These are phyloP conservation scores for Aristolochia contorta DNA, from an alignment of 164 flowering plant genomes.

Conservation along the genomic window DNA sequence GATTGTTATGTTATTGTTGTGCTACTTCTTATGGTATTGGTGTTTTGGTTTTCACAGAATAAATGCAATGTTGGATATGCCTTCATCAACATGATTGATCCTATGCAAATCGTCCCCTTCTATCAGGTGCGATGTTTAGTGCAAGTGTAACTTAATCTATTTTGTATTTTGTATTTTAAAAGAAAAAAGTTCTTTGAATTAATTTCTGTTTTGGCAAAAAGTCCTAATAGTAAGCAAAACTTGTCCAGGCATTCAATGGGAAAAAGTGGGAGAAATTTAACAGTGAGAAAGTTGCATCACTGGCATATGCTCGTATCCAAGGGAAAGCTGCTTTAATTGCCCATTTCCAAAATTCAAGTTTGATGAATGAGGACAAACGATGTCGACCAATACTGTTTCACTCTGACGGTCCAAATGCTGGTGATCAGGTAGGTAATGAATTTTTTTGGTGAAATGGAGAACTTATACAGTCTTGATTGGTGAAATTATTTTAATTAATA, in stretches of 20 bases:
- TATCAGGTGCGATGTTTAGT: slow-evolving; percentile 38
- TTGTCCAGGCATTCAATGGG: slow-evolving; percentile 65
- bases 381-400: slow-evolving; percentile 87
- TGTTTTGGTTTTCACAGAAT: slow-evolving; percentile 33
- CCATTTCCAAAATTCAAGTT: slow-evolving; percentile 88
- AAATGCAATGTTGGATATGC: slow-evolving; percentile 95
- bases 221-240: neutral
- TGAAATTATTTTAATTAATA: neutral
- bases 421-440: slow-evolving; percentile 49
- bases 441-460: no score
- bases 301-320: slow-evolving; percentile 86
- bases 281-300: slow-evolving; percentile 84
- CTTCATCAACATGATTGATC: slow-evolving; percentile 74
- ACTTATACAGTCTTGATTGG: neutral
- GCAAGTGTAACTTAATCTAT: neutral
- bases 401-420: slow-evolving; percentile 88
- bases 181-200: no score
- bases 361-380: slow-evolving; percentile 93
- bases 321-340: slow-evolving; percentile 80
- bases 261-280: slow-evolving; percentile 94
- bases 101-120: slow-evolving; percentile 57
- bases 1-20: slow-evolving; percentile 17
- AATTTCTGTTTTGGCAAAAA: neutral
- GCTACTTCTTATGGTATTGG: neutral
- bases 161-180: no score